Evolutionary conservation across 1,139 yeast species (phyloP).

Genomic region (Debaryomyces sp.): DNA sequence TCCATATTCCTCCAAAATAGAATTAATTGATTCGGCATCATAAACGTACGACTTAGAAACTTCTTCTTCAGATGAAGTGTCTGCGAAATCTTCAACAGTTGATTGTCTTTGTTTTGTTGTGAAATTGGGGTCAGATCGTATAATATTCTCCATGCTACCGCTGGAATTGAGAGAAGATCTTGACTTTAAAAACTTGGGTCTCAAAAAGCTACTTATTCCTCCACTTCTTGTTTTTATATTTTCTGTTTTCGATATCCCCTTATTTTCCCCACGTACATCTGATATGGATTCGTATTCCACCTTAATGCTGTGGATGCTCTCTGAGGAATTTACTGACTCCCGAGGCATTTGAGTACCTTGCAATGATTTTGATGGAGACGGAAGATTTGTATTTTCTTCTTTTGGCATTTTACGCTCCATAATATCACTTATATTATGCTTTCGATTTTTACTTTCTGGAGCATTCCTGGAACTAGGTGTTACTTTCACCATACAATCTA

Average conservation of each 20-base stretch:
- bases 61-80: slow-evolving; percentile 35
- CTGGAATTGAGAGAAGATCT: slow-evolving; percentile 20
- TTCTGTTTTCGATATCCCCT: slow-evolving; percentile 12
- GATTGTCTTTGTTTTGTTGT: slow-evolving; percentile 17
- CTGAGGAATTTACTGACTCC: slow-evolving; percentile 22
- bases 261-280: not conserved
- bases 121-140: not conserved
- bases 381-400: not conserved
- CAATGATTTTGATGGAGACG: slow-evolving; percentile 23
- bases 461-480: not conserved
- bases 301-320: slow-evolving; percentile 15
- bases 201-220: slow-evolving; percentile 15
- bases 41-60: slow-evolving; percentile 12
- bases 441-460: not conserved
- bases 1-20: slow-evolving; percentile 33
- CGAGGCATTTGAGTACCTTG: slow-evolving; percentile 22
- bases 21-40: slow-evolving; percentile 37
- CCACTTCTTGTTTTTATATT: slow-evolving; percentile 12
- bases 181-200: slow-evolving; percentile 27
- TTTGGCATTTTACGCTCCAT: no score
- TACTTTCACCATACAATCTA: not conserved
- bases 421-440: no score
- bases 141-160: not conserved
- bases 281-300: not conserved
- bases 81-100: slow-evolving; percentile 44